Evolutionary conservation across 2,329 filamentous ascomycete genomes (phyloP).

Genomic region (Pestalotiopsis sp.): DNA sequence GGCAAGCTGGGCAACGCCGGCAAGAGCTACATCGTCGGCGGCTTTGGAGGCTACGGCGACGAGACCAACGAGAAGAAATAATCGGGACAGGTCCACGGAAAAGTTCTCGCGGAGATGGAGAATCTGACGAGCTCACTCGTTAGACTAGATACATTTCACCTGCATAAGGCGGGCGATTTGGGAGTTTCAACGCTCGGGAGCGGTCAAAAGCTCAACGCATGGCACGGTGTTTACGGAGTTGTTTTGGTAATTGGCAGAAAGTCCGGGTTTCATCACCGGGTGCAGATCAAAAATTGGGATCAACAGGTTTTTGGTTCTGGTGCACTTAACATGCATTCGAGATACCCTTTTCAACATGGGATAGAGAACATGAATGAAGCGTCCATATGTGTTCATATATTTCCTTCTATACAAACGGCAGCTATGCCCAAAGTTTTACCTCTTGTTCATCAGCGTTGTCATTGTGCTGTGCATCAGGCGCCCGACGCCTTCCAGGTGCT

Average conservation of each 20-base stretch:
- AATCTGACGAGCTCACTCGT: background rate
- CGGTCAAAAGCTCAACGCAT: conserved; percentile 9
- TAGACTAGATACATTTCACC: background rate
- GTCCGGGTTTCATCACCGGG: conserved; percentile 13
- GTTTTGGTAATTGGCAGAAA: background rate
- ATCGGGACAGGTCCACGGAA: conserved; percentile 5
- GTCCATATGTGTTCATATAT: background rate
- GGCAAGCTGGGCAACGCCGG: conserved; percentile 61
- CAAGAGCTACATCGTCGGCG: conserved; percentile 60
- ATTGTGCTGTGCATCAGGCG: conserved; percentile 81
- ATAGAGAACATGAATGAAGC: conserved; percentile 16
- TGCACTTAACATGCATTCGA: conserved; percentile 17
- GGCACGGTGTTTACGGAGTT: conserved; percentile 6
- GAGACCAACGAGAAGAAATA: conserved; percentile 36
- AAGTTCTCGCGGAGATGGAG: conserved; percentile 12
- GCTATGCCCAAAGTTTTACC: conserved; percentile 12
- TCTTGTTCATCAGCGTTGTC: conserved; percentile 67
- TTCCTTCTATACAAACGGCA: background rate
- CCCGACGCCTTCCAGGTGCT: conserved; percentile 67
- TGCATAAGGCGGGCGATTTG: background rate
- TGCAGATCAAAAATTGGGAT: background rate
- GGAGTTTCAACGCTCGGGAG: background rate
- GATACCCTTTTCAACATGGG: conserved; percentile 37
- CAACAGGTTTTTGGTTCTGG: background rate
- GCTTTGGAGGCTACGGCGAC: conserved; percentile 60